Percentiles rank a stretch among this genome's conserved stretches.
phyloP scores from a whole-genome alignment of 441 rosid genomes.

The Dalechampia spathulata region DNA sequence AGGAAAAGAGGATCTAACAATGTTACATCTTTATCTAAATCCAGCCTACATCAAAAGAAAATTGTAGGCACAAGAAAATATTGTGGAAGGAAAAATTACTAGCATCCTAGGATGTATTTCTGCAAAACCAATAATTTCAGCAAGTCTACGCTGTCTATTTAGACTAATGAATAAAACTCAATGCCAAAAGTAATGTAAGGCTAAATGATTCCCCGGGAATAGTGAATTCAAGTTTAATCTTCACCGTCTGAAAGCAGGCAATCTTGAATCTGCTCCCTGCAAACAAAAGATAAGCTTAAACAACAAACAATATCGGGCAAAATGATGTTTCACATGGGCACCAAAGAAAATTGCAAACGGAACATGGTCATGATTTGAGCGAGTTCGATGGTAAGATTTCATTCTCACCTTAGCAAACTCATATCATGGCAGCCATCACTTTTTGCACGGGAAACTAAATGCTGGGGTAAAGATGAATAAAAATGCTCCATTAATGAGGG shows the following conservation, averaged over 20 bases:
- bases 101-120: neutral
- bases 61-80: neutral
- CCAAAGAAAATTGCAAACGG: neutral
- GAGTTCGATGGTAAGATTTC: neutral
- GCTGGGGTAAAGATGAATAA: conserved; percentile 45
- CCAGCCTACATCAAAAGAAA: neutral
- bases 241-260: conserved; percentile 66
- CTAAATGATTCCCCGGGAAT: no score
- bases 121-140: neutral
- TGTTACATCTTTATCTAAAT: neutral
- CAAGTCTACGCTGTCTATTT: neutral
- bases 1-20: no score
- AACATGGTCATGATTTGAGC: neutral
- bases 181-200: neutral
- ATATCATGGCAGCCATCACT: conserved; percentile 17
- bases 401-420: conserved; percentile 52
- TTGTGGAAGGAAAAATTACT: neutral
- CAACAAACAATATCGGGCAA: neutral
- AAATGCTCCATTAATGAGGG: conserved; percentile 44
- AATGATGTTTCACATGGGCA: no score
- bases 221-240: conserved; percentile 33
- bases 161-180: neutral
- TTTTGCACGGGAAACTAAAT: conserved; percentile 41
- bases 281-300: neutral
- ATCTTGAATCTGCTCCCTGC: conserved; percentile 78